A percentile compares a stretch with the other conserved stretches of the same genome.
Evolutionary conservation across 352 stramenopile species (phyloP).

Genomic region (Pythium biforme): DNA sequence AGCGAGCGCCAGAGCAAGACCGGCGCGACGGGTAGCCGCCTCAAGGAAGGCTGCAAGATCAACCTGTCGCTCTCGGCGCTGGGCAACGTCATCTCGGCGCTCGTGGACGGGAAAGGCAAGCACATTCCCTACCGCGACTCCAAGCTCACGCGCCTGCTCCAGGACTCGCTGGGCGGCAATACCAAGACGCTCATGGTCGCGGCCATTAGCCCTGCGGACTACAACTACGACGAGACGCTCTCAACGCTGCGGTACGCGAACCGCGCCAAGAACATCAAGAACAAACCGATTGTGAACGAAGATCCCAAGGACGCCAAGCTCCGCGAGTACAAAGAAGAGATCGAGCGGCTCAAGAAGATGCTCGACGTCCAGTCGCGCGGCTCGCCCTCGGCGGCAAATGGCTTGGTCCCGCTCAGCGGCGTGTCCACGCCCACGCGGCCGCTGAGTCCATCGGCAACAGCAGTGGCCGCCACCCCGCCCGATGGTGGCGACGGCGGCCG

Average conservation of each 20-base stretch:
- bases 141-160: slow-evolving; percentile 96
- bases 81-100: slow-evolving; percentile 85
- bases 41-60: slow-evolving; percentile 82
- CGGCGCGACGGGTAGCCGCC: slow-evolving; percentile 56
- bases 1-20: slow-evolving; percentile 77
- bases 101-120: slow-evolving; percentile 83
- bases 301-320: slow-evolving; percentile 93
- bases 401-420: slow-evolving; percentile 33
- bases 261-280: slow-evolving; percentile 99
- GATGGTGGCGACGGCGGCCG: too few species aligned
- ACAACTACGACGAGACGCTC: slow-evolving; percentile 96
- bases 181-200: slow-evolving; percentile 98
- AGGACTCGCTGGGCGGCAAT: slow-evolving; percentile 97
- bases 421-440: slow-evolving; percentile 39
- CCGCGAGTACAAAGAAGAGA: slow-evolving; percentile 89
- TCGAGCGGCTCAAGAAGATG: slow-evolving; percentile 84
- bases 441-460: slow-evolving; percentile 19
- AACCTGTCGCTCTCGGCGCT: slow-evolving; percentile 73
- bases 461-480: too few species aligned
- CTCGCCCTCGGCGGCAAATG: slow-evolving; percentile 13
- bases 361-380: slow-evolving; percentile 64
- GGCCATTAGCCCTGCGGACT: slow-evolving; percentile 94
- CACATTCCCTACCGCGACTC: slow-evolving; percentile 93
- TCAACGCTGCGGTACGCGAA: slow-evolving; percentile 96
- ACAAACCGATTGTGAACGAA: slow-evolving; percentile 95